phyloP scores from a whole-genome alignment of 345 rosid genomes.

The Salix viminalis region DNA sequence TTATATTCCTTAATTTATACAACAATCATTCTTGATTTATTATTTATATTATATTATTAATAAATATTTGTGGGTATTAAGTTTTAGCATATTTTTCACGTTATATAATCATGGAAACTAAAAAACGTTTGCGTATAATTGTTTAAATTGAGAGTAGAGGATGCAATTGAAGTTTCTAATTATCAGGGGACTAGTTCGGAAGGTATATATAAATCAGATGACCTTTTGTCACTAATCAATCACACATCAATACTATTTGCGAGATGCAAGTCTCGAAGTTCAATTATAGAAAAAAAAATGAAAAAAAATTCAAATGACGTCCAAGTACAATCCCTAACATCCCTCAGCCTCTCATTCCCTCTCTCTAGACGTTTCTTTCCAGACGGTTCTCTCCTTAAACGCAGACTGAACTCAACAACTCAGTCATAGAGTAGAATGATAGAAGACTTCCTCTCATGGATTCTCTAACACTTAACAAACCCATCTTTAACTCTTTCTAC shows the following conservation, averaged over 20 bases:
- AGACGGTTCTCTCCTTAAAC: constrained; percentile 19
- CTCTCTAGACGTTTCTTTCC: not conserved
- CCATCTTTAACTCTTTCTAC: constrained; percentile 26
- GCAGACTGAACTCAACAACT: constrained; percentile 24
- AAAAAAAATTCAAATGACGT: no score
- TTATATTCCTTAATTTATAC: no score
- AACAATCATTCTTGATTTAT: no score
- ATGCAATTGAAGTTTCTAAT: no score
- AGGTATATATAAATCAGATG: no score
- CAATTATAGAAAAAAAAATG: no score
- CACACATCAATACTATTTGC: not conserved
- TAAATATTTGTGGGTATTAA: no score
- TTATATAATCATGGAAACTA: no score
- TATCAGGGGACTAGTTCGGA: no score
- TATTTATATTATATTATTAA: no score
- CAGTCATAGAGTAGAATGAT: not conserved
- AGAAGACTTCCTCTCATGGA: constrained; percentile 34
- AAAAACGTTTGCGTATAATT: not conserved
- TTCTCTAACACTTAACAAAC: constrained; percentile 31
- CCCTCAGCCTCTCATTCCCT: not conserved
- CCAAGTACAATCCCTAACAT: no score
- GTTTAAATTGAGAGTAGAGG: not conserved
- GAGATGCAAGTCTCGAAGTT: not conserved
- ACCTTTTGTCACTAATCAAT: not conserved
- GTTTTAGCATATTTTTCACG: no score